Conservation (phyloP, 441 rosid genomes). For the Isatis lusitanica region DNA sequence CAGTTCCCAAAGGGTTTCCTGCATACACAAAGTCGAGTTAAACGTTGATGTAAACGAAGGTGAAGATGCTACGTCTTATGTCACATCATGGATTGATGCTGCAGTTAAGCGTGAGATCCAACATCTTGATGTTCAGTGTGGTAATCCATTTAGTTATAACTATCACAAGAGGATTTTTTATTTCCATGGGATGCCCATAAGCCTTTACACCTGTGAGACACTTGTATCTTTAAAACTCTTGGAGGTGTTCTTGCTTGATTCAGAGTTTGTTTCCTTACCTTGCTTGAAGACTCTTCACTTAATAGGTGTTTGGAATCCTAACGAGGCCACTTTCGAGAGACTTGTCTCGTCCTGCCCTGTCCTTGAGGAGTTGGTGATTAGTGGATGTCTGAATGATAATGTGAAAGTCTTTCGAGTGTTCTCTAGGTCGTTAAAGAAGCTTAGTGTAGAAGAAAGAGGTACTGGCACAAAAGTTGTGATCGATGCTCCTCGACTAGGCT, state of each 20-base stretch:
- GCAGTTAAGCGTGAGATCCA: not conserved
- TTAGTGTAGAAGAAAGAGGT: too few species aligned
- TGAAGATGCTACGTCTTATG: not conserved
- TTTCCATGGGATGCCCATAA: not conserved
- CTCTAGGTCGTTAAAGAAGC: slow-evolving; percentile 9
- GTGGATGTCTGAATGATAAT: rapidly evolving
- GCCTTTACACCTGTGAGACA: not conserved
- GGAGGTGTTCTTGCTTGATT: not conserved
- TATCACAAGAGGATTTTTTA: too few species aligned
- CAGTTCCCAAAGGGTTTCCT: not conserved
- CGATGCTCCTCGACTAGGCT: slow-evolving; percentile 14
- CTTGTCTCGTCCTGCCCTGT: slow-evolving; percentile 5
- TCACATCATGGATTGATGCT: not conserved
- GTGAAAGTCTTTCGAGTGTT: not conserved
- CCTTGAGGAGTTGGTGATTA: not conserved
- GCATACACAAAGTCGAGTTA: not conserved
- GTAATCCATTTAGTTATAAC: too few species aligned
- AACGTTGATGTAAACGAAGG: not conserved
- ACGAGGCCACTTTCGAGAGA: slow-evolving; percentile 2
- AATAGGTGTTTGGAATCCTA: not conserved
- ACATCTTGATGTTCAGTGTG: not conserved
- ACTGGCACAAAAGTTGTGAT: not conserved
- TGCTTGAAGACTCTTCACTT: not conserved
- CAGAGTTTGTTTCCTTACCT: not conserved
- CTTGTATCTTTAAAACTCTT: not conserved